Evolutionary conservation across 129 eudicot genomes (phyloP), one percentile per base, ranked within the genome.

Genomic region (Logfia minima): DNA sequence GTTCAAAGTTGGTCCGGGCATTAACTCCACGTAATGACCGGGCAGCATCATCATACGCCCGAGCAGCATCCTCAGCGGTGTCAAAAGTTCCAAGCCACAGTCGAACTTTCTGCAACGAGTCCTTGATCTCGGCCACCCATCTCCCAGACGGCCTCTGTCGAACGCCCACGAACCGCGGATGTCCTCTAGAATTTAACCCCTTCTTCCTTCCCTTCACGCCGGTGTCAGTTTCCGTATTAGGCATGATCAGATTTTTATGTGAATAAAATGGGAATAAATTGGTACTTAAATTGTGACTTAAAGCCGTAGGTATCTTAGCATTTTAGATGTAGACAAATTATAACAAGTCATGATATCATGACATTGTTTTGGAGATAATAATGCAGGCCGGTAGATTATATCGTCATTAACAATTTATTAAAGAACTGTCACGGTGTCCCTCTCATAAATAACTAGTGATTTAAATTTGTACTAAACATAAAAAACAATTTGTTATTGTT

Each of bases 71-170:
- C 70, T 77, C 81, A 0, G 75, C 75, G 10, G 75, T 77, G 75
- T 77, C 81, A 16, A 77, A 77, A 37, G 81, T 77, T 5, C 81
- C 81, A 9, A 77, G 75, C 81, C 81, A 77, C 17, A 68, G 9
- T 48, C 81, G 74, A 23, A 77, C 81, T 22, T 77, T 77, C 26
- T 68, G 75, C 69, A 68, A 68, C 11, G 81, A 68, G 22, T 77
- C 81, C 19, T 77, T 77, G 75, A 77, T 77, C 68, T 77, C 81
- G 8, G 81, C 81, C 59, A 77, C 81, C 81, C 81, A 77, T 58
- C 81, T 24, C 14, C 81, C 81, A 0, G 81, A 77, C 9, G 83
- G 77, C 34, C 78, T 65, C n/a, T 79, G 78, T 13, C 55, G 83
- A 17, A 79, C 78, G 26, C 78, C 83, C 14, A 79, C 83, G 16